Conservation (phyloP, 73 alveolate species). For the Effrenium voratum region DNA sequence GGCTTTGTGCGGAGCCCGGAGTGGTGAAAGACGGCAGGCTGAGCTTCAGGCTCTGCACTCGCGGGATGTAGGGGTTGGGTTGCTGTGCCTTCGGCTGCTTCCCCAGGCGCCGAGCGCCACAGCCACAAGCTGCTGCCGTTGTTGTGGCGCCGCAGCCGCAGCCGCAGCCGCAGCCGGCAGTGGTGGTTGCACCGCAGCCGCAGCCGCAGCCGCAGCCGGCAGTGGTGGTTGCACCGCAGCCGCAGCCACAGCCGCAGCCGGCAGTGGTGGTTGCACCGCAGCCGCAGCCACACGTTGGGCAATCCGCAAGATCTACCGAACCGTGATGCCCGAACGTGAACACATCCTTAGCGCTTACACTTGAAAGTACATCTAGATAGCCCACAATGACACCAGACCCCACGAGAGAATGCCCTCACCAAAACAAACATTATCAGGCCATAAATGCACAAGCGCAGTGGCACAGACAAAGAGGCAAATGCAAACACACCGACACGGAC, state of each 20-base stretch:
- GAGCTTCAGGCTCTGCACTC: background rate
- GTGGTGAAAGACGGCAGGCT: background rate
- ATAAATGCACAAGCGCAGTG: no score
- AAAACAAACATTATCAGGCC: no score
- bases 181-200: background rate
- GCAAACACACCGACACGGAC: no score
- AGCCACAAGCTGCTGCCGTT: background rate
- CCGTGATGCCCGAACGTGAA: background rate
- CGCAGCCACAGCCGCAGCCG: background rate
- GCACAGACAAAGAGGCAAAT: no score
- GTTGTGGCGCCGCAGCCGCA: background rate
- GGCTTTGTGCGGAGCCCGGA: background rate
- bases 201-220: background rate
- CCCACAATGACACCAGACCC: no score
- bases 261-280: no score
- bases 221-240: background rate
- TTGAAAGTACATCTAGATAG: no score
- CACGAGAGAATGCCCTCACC: no score
- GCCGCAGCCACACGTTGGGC: background rate
- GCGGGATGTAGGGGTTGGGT: background rate
- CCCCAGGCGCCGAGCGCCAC: background rate
- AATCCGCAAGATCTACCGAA: background rate
- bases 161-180: constrained; percentile 2
- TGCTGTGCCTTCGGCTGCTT: background rate
- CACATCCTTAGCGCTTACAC: background rate